These are phyloP conservation scores for Casuarina equisetifolia DNA, from an alignment of 306 rosid genomes.

Conservation along the genomic window DNA sequence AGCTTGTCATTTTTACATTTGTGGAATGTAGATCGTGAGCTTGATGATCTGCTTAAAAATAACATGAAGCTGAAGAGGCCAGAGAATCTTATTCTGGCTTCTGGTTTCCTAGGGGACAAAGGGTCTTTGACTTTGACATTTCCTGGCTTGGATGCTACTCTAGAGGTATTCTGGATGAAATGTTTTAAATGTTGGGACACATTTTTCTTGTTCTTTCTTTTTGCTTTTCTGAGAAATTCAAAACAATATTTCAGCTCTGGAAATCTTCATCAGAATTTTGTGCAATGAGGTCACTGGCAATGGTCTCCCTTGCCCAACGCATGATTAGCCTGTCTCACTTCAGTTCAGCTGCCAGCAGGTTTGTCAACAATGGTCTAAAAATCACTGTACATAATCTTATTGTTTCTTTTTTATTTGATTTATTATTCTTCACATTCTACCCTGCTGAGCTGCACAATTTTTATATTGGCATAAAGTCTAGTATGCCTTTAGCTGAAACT, in stretches of 20 bases:
- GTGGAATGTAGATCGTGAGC: constrained; percentile 77
- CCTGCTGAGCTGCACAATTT: not conserved
- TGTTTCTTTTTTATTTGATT: constrained; percentile 8
- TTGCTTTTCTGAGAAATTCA: constrained; percentile 45
- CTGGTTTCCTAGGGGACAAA: constrained; percentile 91
- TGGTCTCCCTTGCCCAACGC: constrained; percentile 96
- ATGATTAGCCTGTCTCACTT: constrained; percentile 81
- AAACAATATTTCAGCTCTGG: constrained; percentile 87
- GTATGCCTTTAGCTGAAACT: not conserved
- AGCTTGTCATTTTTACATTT: constrained; percentile 84
- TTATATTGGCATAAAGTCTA: constrained; percentile 11
- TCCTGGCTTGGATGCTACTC: constrained; percentile 70
- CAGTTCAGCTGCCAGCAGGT: constrained; percentile 93
- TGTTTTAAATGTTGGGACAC: constrained; percentile 36
- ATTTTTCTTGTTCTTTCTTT: constrained; percentile 36
- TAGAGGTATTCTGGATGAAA: constrained; percentile 63
- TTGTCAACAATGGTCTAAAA: constrained; percentile 11
- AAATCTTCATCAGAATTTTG: constrained; percentile 86
- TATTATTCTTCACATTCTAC: constrained; percentile 9
- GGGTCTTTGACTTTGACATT: constrained; percentile 89
- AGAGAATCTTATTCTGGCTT: constrained; percentile 64
- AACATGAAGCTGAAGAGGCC: constrained; percentile 87
- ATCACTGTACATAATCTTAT: constrained; percentile 9
- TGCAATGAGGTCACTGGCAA: constrained; percentile 86
- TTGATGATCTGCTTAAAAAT: constrained; percentile 73